These are phyloP conservation scores for Pichia inconspicua DNA, from an alignment of 1,139 yeast species.

Conservation along the genomic window DNA sequence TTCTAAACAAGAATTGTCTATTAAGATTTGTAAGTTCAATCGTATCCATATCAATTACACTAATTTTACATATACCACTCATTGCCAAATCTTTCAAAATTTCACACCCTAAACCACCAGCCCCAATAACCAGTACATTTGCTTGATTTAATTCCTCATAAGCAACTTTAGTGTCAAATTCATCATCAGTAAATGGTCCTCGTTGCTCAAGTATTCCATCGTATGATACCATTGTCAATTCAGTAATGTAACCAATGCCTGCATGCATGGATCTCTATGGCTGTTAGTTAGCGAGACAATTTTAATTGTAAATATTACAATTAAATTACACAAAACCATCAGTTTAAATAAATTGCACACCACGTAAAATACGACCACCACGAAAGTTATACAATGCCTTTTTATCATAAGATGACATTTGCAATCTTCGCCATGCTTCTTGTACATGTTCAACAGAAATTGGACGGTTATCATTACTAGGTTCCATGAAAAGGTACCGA, in stretches of 20 bases:
- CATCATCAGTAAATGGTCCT: constrained; percentile 27
- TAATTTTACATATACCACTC: constrained; percentile 65
- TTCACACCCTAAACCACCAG: constrained; percentile 96
- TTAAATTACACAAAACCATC: not conserved
- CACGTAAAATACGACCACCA: constrained; percentile 48
- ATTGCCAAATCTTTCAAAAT: constrained; percentile 76
- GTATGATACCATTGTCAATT: constrained; percentile 7
- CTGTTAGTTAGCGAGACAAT: not conserved
- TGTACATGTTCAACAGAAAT: constrained; percentile 75
- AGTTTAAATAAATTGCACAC: constrained; percentile 9
- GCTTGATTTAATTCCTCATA: constrained; percentile 26
- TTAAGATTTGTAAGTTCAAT: constrained; percentile 87
- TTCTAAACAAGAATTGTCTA: constrained; percentile 84
- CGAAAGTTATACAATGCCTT: constrained; percentile 65
- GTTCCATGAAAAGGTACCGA: constrained; percentile 78
- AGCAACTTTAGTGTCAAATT: constrained; percentile 22
- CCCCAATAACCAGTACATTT: constrained; percentile 62
- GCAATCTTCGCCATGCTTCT: constrained; percentile 87
- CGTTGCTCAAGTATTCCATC: constrained; percentile 11
- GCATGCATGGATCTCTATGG: not conserved
- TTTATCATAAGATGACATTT: constrained; percentile 51
- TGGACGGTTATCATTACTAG: constrained; percentile 82
- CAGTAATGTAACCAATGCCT: not conserved
- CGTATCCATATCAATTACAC: constrained; percentile 91
- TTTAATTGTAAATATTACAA: not conserved